These are phyloP conservation scores for Dothistroma septosporum DNA, from an alignment of 2,329 filamentous ascomycete species.

Conservation along the genomic window DNA sequence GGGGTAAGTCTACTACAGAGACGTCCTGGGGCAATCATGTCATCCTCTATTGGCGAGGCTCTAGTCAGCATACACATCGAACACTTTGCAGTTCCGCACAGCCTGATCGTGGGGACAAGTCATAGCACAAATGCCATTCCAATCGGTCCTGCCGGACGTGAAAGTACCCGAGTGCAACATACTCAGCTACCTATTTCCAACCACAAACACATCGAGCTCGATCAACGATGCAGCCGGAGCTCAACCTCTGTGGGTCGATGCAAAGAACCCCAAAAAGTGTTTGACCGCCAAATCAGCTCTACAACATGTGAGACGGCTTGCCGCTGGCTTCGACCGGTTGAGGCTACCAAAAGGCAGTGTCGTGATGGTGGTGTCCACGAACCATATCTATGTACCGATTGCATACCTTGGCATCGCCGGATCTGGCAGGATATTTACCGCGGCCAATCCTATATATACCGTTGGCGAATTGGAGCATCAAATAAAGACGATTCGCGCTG, in stretches of 20 bases:
- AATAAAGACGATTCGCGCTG: conserved; percentile 65
- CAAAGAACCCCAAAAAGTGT: not conserved
- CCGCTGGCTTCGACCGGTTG: conserved; percentile 1
- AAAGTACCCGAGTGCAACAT: not conserved
- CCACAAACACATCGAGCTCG: not conserved
- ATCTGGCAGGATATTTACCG: conserved; percentile 62
- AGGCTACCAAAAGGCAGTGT: conserved; percentile 1
- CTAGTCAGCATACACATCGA: not conserved
- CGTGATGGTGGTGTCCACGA: conserved; percentile 1
- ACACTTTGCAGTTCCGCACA: not conserved
- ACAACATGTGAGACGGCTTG: conserved; percentile 30
- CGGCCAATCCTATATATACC: conserved; percentile 68
- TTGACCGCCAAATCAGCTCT: not conserved
- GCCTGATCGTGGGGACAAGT: not conserved
- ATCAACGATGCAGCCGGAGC: not conserved
- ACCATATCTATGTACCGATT: conserved; percentile 5
- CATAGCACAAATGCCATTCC: not conserved
- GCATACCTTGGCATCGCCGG: conserved; percentile 57
- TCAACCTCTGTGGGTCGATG: not conserved
- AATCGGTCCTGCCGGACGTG: not conserved
- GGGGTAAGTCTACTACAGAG: not conserved
- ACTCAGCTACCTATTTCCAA: not conserved
- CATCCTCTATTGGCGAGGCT: not conserved
- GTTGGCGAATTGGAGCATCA: conserved; percentile 71
- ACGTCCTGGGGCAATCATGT: not conserved